phyloP scores from a whole-genome alignment of 352 stramenopile species.

The Globisporangium yorkense region DNA sequence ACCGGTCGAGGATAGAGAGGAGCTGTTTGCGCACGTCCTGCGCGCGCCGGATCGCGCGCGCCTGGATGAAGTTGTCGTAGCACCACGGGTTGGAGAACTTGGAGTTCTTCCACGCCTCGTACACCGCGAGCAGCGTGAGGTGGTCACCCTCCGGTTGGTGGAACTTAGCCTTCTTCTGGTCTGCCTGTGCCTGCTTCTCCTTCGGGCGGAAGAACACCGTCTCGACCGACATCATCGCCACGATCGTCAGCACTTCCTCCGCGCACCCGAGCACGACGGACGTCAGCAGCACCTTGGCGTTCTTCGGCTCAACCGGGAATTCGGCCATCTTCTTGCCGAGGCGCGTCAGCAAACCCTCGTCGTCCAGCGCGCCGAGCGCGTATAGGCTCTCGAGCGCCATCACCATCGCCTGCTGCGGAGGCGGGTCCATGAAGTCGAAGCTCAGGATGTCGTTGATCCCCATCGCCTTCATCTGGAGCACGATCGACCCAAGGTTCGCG shows the following conservation, averaged over 20 bases:
- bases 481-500: slow-evolving; percentile 97
- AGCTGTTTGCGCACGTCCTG: slow-evolving; percentile 99
- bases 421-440: slow-evolving; percentile 99
- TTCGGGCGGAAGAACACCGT: slow-evolving; percentile 99
- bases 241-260: slow-evolving; percentile 99
- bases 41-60: slow-evolving; percentile 93
- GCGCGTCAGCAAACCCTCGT: slow-evolving; percentile 90
- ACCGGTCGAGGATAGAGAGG: slow-evolving; percentile 97
- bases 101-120: slow-evolving; percentile 97
- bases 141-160: slow-evolving; percentile 98
- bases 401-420: slow-evolving; percentile 95
- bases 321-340: slow-evolving; percentile 99
- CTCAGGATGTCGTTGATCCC: slow-evolving; percentile 98
- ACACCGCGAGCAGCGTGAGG: slow-evolving; percentile 96
- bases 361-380: slow-evolving; percentile 95
- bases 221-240: slow-evolving; percentile 98
- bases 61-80: slow-evolving; percentile 99
- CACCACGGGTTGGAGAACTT: slow-evolving; percentile 99
- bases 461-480: slow-evolving; percentile 99
- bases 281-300: slow-evolving; percentile 98
- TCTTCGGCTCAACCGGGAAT: slow-evolving; percentile 98
- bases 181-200: slow-evolving; percentile 98
- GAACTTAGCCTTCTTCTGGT: slow-evolving; percentile 99
- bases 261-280: slow-evolving; percentile 97
- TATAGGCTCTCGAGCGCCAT: slow-evolving; percentile 98